A percentile compares a stretch with the other conserved stretches of the same genome.
phyloP scores from a whole-genome alignment of 768 basidiomycete genomes.

The Suillus subalutaceus region DNA sequence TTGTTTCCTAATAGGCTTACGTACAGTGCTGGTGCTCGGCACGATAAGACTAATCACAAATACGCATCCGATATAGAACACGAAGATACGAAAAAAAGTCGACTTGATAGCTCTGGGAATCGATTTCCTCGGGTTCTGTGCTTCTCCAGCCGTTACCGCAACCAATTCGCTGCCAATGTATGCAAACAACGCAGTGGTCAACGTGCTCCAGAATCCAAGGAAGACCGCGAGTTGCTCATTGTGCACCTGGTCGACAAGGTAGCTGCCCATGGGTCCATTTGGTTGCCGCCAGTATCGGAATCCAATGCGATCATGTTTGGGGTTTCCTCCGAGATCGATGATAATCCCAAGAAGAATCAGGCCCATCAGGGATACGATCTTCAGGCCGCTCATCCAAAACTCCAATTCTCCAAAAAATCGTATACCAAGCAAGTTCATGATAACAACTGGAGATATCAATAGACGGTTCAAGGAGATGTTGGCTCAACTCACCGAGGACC shows the following conservation, averaged over 20 bases:
- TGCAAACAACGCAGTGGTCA: constrained; percentile 75
- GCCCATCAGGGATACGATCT: constrained; percentile 46
- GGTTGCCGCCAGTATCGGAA: constrained; percentile 51
- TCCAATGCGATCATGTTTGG: constrained; percentile 35
- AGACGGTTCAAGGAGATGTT: background rate
- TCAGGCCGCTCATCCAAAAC: constrained; percentile 74
- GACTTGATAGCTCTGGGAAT: constrained; percentile 71
- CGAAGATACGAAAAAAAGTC: constrained; percentile 60
- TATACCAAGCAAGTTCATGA: constrained; percentile 63
- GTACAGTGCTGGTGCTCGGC: constrained; percentile 55
- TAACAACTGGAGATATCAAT: constrained; percentile 5
- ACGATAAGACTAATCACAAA: constrained; percentile 76
- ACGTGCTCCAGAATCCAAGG: constrained; percentile 71
- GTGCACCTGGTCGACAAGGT: constrained; percentile 51
- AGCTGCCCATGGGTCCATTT: constrained; percentile 59
- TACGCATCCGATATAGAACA: constrained; percentile 73
- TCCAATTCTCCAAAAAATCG: constrained; percentile 74
- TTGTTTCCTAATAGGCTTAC: constrained; percentile 36
- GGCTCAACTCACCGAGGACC: constrained; percentile 45
- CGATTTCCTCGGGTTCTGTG: constrained; percentile 72
- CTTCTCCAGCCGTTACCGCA: constrained; percentile 61
- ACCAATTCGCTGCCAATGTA: constrained; percentile 79
- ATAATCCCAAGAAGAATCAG: constrained; percentile 38
- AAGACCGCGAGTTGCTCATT: constrained; percentile 54
- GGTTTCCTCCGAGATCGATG: constrained; percentile 61